Base-by-base conservation (phyloP, 495 filamentous ascomycete genomes). In the Astrothelium macrocarpum region DNA sequence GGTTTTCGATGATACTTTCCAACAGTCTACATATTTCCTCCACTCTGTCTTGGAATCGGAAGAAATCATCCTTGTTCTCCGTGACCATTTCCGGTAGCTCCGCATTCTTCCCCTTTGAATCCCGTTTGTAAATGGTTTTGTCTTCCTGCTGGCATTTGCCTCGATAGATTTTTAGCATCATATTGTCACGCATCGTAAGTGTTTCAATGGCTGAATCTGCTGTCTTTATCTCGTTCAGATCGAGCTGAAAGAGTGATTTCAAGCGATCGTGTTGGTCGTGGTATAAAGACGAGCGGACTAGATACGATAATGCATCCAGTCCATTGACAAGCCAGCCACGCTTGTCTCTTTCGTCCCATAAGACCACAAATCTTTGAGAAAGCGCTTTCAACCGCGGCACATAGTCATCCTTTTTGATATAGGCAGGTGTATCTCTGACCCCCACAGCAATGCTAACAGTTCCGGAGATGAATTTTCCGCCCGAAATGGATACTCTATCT, bases 391-490 rank as follows among this genome's bases (percentile, higher is more conserved):
- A 5, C 4, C 20, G n/a, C 16, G 1, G 7, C 7, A 56, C 7
- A 23, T 26, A 56, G n/a, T 10, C 4, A 29, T 26, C 7, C 25
- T 25, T 2, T n/a, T 5, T 29, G 7, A 56, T 26, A 16, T 26
- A 29, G 16, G 4, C 2, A n/a, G 49, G 20, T 10, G 5, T 29
- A 16, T 76, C 72, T 53, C 60, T 72, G 34, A 49, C 61, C 0
- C 71, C 73, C 0, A 70, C 18, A 0, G 29, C 59, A 42, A 73
- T 64, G 16, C 43, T 45, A 1, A 53, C 36, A 0, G 65, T 62
- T 9, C 58, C 69, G 3, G 63, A 72, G 53, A 75, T 65, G 9
- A 71, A 63, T 26, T 67, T 46, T 0, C 74, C 74, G 0, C 20
- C 68, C 16, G 64, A 63, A 18, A 76, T 34, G 16, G 67, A 28